phyloP scores from a whole-genome alignment of 2,329 filamentous ascomycete genomes.

The Fusarium palustre region DNA sequence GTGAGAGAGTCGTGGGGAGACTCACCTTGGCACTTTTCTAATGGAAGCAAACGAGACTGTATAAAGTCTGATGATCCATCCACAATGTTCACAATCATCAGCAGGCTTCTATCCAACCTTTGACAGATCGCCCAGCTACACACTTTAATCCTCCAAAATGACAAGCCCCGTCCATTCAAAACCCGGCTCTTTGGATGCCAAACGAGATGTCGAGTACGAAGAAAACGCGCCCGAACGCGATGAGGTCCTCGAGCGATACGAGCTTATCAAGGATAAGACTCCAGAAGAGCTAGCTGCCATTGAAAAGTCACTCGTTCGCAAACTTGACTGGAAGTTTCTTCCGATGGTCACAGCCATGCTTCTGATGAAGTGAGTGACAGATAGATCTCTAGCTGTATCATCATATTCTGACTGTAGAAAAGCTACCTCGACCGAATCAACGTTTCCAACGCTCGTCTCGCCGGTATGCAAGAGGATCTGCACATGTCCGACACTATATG shows the following conservation, averaged over 20 bases:
- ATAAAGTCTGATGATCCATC: neutral
- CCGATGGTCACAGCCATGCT: conserved; percentile 47
- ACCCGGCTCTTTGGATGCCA: conserved; percentile 10
- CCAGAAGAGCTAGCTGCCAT: conserved; percentile 34
- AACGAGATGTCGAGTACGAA: conserved; percentile 22
- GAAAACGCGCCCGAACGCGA: conserved; percentile 17
- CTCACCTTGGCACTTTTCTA: neutral
- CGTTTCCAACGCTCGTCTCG: conserved; percentile 58
- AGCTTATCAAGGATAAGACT: conserved; percentile 21
- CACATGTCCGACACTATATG: conserved; percentile 53
- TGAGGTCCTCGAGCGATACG: conserved; percentile 21
- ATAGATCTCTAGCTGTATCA: fast-evolving
- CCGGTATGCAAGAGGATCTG: conserved; percentile 53
- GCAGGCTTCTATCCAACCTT: neutral
- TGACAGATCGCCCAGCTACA: neutral
- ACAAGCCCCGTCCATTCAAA: conserved; percentile 16
- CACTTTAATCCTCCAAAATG: neutral
- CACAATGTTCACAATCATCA: neutral
- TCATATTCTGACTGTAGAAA: conserved; percentile 1
- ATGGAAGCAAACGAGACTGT: neutral
- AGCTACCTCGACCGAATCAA: conserved; percentile 65
- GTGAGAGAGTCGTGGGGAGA: neutral
- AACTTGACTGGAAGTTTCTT: conserved; percentile 48
- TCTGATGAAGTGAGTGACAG: conserved; percentile 45
- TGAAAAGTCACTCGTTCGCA: conserved; percentile 43